Evolutionary conservation across 129 eudicot species (phyloP), one percentile per base, ranked within the genome.

Genomic region (Chrysanthemum seticuspe): DNA sequence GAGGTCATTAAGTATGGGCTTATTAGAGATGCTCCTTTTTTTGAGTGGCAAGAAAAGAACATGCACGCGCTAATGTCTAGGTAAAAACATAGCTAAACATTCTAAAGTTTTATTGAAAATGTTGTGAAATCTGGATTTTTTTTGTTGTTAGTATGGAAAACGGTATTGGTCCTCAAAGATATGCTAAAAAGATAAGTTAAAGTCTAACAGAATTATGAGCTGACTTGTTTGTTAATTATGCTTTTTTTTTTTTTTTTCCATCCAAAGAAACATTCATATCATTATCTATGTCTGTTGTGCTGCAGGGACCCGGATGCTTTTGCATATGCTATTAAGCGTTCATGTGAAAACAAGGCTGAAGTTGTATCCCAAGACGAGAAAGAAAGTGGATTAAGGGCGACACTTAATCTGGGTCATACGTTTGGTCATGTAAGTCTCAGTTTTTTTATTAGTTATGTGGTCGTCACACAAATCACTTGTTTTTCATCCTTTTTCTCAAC

Each of bases 11-110:
- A 95, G 72, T 95, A 95, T 71, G 99, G 97, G 67, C 96, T 95
- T 51, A 95, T 91, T 58, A 86, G 97, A 83, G 97, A 91, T 74
- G 89, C 96, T 72, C 82, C 84, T 1, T 95, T 95, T 82, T 95
- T 95, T 18, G 96, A 85, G 89, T 95, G 99, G 99, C 99, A 90
- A 83, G 99, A 95, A 79, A 85, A 87, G 82, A 95, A 95, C 83
- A 88, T 95, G 94, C 77, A 81, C 0, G 86, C 87, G 48, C 76
- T 95, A 23, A 62, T 95, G 82, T 85, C 97, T 18, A 95, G 99
- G 99, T 91, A 72, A 77, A 70, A 34, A 44, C 2, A 40, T 40
- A 40, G 2, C 2, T 40, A 40, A 36, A 36, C 44, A 36, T 5
- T 36, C 44, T 36, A 36, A 40, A 5, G 44, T 36, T 36, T 36